Evolutionary conservation across 345 rosid species (phyloP).

Genomic region (Citrus unshiu): DNA sequence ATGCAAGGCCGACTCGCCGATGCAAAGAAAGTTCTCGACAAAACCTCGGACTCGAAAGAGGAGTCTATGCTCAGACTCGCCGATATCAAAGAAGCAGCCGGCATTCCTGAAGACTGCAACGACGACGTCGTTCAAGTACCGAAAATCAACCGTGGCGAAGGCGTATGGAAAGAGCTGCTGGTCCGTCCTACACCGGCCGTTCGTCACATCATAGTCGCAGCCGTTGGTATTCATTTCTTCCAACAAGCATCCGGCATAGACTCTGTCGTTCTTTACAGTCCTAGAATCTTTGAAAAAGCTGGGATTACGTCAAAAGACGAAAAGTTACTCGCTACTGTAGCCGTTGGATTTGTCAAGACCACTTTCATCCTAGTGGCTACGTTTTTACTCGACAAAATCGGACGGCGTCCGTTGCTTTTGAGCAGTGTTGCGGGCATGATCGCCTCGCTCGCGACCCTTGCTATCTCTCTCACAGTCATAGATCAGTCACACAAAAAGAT

Average conservation of each 20-base stretch:
- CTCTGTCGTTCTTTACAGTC: constrained; percentile 82
- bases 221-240: constrained; percentile 74
- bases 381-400: constrained; percentile 61
- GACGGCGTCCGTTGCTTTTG: constrained; percentile 76
- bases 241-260: constrained; percentile 85
- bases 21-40: constrained; percentile 69
- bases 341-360: constrained; percentile 78
- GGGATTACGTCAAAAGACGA: constrained; percentile 46
- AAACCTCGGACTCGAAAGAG: constrained; percentile 57
- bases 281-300: constrained; percentile 71
- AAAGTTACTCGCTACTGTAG: constrained; percentile 69
- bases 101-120: constrained; percentile 64
- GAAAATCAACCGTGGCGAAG: constrained; percentile 45
- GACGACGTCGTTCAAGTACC: constrained; percentile 63
- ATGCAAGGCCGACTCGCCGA: constrained; percentile 88
- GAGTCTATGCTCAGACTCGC: constrained; percentile 61
- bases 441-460: constrained; percentile 42
- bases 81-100: constrained; percentile 82
- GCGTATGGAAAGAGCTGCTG: constrained; percentile 68
- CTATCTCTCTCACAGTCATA: constrained; percentile 40
- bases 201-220: constrained; percentile 64
- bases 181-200: constrained; percentile 61
- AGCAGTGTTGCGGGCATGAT: constrained; percentile 77
- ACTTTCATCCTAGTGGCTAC: constrained; percentile 68
- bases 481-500: constrained; percentile 36